Evolutionary conservation across 2,329 filamentous ascomycete species (phyloP).

Genomic region (Botrytis deweyae): DNA sequence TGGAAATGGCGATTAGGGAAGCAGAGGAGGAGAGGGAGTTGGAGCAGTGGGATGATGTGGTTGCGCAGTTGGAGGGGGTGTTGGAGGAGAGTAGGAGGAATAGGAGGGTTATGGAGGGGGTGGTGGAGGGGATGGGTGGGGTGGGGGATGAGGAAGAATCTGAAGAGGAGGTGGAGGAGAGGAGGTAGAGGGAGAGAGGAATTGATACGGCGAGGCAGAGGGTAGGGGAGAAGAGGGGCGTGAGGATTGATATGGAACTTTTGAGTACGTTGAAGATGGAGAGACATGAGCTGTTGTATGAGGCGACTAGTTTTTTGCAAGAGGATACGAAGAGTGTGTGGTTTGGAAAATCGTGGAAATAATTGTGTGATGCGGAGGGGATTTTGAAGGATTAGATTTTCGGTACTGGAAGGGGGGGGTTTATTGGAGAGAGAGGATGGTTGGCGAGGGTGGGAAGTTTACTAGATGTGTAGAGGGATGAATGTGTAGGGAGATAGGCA

Average conservation of each 20-base stretch:
- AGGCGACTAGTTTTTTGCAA: not conserved
- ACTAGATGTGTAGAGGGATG: not conserved
- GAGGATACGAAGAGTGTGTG: not conserved
- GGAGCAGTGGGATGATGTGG: constrained; percentile 22
- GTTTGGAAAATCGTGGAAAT: not conserved
- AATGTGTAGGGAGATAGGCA: not conserved
- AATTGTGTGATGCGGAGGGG: not conserved
- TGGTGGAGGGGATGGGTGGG: not conserved
- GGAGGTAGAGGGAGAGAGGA: no score
- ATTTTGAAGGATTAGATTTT: not conserved
- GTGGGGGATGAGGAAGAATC: not conserved
- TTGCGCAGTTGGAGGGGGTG: constrained; percentile 7
- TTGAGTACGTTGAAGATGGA: not conserved
- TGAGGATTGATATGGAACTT: not conserved
- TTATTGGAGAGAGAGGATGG: not conserved
- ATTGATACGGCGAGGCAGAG: not conserved
- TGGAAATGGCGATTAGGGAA: constrained; percentile 12
- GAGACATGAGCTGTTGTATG: not conserved
- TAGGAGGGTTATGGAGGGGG: not conserved
- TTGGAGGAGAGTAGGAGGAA: not conserved
- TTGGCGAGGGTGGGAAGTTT: not conserved
- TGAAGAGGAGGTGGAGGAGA: not conserved
- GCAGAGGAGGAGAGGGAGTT: constrained; percentile 20
- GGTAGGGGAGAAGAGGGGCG: not conserved
- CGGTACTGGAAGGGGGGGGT: not conserved